These are phyloP conservation scores for Starmerella bombicola DNA, from an alignment of 805 yeast genomes.

Conservation along the genomic window DNA sequence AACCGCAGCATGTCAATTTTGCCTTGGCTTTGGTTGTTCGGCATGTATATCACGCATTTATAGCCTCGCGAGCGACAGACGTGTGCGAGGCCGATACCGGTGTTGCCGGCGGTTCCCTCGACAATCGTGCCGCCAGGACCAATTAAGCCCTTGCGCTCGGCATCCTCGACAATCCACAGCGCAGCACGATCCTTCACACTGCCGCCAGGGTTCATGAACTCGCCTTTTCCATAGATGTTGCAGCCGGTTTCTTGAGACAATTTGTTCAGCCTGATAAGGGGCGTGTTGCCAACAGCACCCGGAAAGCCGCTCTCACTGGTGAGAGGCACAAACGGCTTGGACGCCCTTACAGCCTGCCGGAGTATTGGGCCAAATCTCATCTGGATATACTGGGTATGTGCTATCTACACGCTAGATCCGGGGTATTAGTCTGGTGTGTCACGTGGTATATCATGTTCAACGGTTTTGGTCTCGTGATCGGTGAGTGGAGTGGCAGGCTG, in stretches of 20 bases:
- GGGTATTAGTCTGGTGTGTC: too few species aligned
- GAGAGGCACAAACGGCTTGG: constrained; percentile 47
- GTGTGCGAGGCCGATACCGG: constrained; percentile 86
- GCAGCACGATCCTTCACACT: constrained; percentile 89
- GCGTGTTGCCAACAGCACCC: constrained; percentile 89
- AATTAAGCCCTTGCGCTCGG: constrained; percentile 48
- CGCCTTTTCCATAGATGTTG: constrained; percentile 80
- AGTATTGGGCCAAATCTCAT: constrained; percentile 10
- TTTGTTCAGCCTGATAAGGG: constrained; percentile 50
- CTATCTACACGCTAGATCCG: too few species aligned
- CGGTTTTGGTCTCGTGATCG: too few species aligned
- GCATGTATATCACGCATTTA: constrained; percentile 79
- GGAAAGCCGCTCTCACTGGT: constrained; percentile 56
- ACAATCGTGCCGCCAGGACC: constrained; percentile 74
- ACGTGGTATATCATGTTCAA: too few species aligned
- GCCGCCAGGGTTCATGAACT: constrained; percentile 88
- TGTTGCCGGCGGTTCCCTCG: constrained; percentile 91
- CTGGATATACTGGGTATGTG: background rate
- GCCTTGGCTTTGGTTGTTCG: constrained; percentile 72
- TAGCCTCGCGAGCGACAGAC: constrained; percentile 70
- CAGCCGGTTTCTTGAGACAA: constrained; percentile 50
- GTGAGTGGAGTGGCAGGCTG: too few species aligned
- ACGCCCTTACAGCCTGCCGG: constrained; percentile 9
- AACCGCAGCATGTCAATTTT: constrained; percentile 63
- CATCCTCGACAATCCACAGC: constrained; percentile 59